phyloP scores from a whole-genome alignment of 208 protist species.

The Strigomonas galati region DNA sequence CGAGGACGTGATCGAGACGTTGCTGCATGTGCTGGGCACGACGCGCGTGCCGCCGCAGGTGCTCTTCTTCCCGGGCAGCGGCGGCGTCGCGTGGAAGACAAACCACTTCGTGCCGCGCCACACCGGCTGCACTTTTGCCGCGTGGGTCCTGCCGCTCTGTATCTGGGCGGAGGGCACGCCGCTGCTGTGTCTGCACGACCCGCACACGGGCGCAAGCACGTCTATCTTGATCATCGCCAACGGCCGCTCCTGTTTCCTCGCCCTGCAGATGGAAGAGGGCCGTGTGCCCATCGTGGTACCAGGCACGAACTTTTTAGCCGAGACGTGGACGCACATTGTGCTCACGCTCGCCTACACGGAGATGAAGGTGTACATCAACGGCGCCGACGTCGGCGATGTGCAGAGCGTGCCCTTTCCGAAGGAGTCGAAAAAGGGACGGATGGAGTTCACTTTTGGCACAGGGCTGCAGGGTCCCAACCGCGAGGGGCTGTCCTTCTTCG shows the following conservation, averaged over 20 bases:
- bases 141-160: conserved; percentile 78
- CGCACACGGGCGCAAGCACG: conserved; percentile 35
- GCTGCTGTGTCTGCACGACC: conserved; percentile 71
- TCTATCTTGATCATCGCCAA: conserved; percentile 57
- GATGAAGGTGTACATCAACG: conserved; percentile 73
- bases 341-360: conserved; percentile 53
- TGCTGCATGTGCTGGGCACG: conserved; percentile 59
- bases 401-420: conserved; percentile 58
- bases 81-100: conserved; percentile 43
- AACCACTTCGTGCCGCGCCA: conserved; percentile 36
- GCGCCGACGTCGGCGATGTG: conserved; percentile 28
- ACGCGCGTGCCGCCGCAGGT: conserved; percentile 35
- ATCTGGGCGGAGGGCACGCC: conserved; percentile 69
- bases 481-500: conserved; percentile 49
- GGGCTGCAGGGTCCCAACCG: neutral
- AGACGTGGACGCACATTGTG: conserved; percentile 77
- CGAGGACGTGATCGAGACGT: conserved; percentile 61
- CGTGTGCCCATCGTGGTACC: conserved; percentile 32
- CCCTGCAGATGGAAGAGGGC: conserved; percentile 32
- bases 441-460: conserved; percentile 67
- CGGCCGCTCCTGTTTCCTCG: conserved; percentile 59
- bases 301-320: conserved; percentile 42
- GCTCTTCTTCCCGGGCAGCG: conserved; percentile 68
- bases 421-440: conserved; percentile 36
- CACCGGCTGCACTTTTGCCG: conserved; percentile 70